Evolutionary conservation across 495 filamentous ascomycete genomes (phyloP).

Genomic region (Neurospora sp.): DNA sequence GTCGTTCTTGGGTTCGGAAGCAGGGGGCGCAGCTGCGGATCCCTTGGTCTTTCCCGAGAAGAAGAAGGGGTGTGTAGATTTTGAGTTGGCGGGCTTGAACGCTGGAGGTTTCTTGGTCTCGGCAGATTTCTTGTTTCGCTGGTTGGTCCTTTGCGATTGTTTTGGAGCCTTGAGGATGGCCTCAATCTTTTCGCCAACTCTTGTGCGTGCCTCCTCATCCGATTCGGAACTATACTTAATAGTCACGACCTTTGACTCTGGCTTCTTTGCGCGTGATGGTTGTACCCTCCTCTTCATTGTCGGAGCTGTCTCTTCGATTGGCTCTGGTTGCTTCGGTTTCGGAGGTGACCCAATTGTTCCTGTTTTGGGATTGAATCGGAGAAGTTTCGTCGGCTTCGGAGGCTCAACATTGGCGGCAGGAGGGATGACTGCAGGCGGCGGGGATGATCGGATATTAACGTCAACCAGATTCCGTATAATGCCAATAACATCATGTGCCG

Average conservation of each 20-base stretch:
- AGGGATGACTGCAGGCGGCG: not conserved
- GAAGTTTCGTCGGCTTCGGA: constrained; percentile 33
- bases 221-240: constrained; percentile 27
- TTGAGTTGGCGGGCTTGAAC: constrained; percentile 27
- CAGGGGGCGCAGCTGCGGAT: constrained; percentile 1
- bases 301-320: not conserved
- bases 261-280: constrained; percentile 4
- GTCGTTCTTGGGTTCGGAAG: constrained; percentile 11
- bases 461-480: not conserved
- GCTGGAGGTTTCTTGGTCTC: not conserved
- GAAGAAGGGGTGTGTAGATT: constrained; percentile 79
- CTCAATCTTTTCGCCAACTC: constrained; percentile 25
- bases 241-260: constrained; percentile 15
- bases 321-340: constrained; percentile 14
- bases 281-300: constrained; percentile 1
- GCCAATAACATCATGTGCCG: not conserved
- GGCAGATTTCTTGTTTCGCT: constrained; percentile 6
- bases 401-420: not conserved
- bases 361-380: constrained; percentile 39
- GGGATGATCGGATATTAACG: not conserved
- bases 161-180: constrained; percentile 16
- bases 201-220: constrained; percentile 15
- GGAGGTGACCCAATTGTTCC: constrained; percentile 49
- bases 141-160: constrained; percentile 10
- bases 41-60: constrained; percentile 45